These are phyloP conservation scores for Lachnellula hyalina DNA, from an alignment of 2,329 filamentous ascomycete genomes.

Conservation along the genomic window DNA sequence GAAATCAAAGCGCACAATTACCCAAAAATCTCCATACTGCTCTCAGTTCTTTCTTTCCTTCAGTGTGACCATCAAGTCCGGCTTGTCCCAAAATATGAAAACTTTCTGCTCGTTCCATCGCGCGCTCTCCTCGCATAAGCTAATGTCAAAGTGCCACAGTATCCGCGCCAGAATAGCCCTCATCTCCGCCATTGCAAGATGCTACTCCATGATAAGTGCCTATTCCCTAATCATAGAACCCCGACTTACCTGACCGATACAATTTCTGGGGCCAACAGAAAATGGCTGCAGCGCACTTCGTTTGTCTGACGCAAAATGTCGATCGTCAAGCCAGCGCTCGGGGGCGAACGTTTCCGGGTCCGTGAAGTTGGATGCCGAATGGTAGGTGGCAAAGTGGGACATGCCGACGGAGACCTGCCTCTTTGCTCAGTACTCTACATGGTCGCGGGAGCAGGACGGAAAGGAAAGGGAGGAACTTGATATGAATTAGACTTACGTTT, in stretches of 20 bases:
- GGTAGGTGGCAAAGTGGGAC: not conserved
- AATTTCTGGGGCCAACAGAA: constrained; percentile 6
- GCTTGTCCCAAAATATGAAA: constrained; percentile 35
- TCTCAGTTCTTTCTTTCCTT: not conserved
- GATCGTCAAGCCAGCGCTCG: constrained; percentile 6
- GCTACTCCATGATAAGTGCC: not conserved
- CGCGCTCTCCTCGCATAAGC: constrained; percentile 6
- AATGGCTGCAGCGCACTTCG: constrained; percentile 4
- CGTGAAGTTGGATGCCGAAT: constrained; percentile 3
- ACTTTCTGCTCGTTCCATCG: constrained; percentile 35
- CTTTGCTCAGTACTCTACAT: too few relatives aligned
- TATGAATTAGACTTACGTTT: constrained; percentile 11
- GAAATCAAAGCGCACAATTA: too few relatives aligned
- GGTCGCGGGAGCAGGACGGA: too few relatives aligned
- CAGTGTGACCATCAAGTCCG: constrained; percentile 4
- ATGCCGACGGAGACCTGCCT: not conserved
- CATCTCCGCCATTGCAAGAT: constrained; percentile 10
- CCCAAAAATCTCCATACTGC: too few relatives aligned
- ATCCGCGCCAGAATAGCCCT: constrained; percentile 3
- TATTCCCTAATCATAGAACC: not conserved
- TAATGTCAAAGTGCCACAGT: constrained; percentile 10
- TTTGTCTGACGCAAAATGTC: constrained; percentile 1
- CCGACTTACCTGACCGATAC: constrained; percentile 6
- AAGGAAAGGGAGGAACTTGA: too few relatives aligned
- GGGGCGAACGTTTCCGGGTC: constrained; percentile 2